Conservation (phyloP, 2,329 filamentous ascomycete genomes). For the Claviceps humidiphila region DNA sequence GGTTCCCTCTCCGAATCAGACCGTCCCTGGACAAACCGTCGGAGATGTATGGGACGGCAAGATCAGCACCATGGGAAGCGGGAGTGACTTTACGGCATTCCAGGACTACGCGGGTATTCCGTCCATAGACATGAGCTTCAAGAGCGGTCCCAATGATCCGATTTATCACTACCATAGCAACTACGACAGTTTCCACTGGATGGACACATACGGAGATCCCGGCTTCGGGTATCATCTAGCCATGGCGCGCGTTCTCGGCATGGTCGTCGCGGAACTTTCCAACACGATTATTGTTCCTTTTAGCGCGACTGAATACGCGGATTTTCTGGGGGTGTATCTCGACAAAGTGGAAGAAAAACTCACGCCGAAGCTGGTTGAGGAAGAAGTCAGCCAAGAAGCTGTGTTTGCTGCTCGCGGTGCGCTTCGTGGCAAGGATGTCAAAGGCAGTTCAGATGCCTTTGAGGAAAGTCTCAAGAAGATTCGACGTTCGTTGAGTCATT, state of each 20-base stretch:
- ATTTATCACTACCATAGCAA: conserved; percentile 82
- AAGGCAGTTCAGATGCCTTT: conserved; percentile 26
- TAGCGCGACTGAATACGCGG: conserved; percentile 50
- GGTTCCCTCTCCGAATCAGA: conserved; percentile 65
- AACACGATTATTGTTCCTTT: conserved; percentile 51
- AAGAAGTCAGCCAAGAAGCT: conserved; percentile 15
- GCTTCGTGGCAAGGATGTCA: conserved; percentile 10
- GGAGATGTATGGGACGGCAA: conserved; percentile 51
- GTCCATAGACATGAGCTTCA: conserved; percentile 51
- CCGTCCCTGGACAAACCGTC: conserved; percentile 56
- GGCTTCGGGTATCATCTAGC: conserved; percentile 53
- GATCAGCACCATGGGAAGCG: conserved; percentile 56
- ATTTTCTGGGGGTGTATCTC: conserved; percentile 39
- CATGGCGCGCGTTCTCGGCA: conserved; percentile 51
- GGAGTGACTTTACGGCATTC: conserved; percentile 64
- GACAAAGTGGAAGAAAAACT: conserved; percentile 37
- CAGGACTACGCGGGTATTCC: conserved; percentile 58
- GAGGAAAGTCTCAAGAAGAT: conserved; percentile 25
- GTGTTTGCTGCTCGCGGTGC: conserved; percentile 18
- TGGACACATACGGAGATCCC: conserved; percentile 65
- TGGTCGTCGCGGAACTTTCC: conserved; percentile 47
- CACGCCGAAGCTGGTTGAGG: conserved; percentile 15
- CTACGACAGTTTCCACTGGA: conserved; percentile 86
- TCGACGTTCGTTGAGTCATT: conserved; percentile 22
- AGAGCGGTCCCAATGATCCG: conserved; percentile 27